A percentile compares a stretch with the other conserved stretches of the same genome.
Evolutionary conservation across 805 yeast species (phyloP).

Genomic region (Lachancea thermotolerans): DNA sequence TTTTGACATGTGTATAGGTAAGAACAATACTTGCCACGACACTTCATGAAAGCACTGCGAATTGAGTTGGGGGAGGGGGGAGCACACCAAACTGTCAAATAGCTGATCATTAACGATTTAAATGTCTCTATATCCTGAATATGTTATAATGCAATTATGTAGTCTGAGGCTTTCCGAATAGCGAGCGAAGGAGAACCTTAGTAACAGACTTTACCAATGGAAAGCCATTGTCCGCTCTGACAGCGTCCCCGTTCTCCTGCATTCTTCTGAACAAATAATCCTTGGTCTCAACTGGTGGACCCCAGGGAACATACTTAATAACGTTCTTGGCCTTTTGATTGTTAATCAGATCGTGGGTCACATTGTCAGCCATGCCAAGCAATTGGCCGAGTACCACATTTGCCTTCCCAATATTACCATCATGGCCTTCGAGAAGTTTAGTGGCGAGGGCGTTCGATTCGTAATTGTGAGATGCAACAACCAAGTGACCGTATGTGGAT

Average conservation of each 20-base stretch:
- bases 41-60: no score
- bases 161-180: neutral
- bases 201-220: slow-evolving; percentile 55
- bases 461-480: slow-evolving; percentile 86
- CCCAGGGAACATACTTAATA: slow-evolving; percentile 96
- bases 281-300: slow-evolving; percentile 90
- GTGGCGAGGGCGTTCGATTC: slow-evolving; percentile 72
- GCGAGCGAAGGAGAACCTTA: slow-evolving; percentile 24
- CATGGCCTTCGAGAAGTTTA: slow-evolving; percentile 36
- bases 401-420: slow-evolving; percentile 33
- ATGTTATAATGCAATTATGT: neutral
- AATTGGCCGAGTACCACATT: slow-evolving; percentile 85
- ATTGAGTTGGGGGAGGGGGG: no score
- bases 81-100: no score
- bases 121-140: no score
- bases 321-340: slow-evolving; percentile 64
- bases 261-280: slow-evolving; percentile 82
- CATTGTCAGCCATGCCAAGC: slow-evolving; percentile 91
- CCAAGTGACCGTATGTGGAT: slow-evolving; percentile 63
- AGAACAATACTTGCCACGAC: neutral
- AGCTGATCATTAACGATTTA: no score
- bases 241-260: slow-evolving; percentile 95
- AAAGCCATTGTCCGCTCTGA: slow-evolving; percentile 75
- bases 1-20: neutral
- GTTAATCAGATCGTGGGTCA: slow-evolving; percentile 66